phyloP scores from a whole-genome alignment of 768 basidiomycete species.

The Dioszegia aurantiaca region DNA sequence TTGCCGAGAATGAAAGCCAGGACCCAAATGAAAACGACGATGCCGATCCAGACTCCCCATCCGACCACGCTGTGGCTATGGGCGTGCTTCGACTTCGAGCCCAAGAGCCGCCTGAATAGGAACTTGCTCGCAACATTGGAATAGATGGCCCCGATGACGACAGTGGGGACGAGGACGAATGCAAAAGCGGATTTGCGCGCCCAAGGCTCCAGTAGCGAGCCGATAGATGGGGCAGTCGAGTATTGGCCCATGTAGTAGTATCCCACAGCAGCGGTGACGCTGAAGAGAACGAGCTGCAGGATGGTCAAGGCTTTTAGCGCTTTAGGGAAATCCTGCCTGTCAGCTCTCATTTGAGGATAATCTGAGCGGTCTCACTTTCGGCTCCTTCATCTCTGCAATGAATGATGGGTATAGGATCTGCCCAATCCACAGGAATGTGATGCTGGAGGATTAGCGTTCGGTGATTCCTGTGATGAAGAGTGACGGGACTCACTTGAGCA shows the following conservation, averaged over 20 bases:
- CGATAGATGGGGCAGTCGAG: conserved; percentile 42
- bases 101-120: conserved; percentile 41
- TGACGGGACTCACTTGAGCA: conserved; percentile 35
- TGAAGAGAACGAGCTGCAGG: conserved; percentile 39
- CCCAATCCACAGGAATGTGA: conserved; percentile 46
- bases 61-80: conserved; percentile 39
- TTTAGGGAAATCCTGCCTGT: conserved; percentile 46
- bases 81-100: conserved; percentile 26
- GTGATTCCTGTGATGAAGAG: neutral
- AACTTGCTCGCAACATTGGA: conserved; percentile 44
- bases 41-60: conserved; percentile 41
- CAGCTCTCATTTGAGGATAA: too few relatives aligned
- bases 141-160: conserved; percentile 45
- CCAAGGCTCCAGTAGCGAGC: conserved; percentile 43
- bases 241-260: conserved; percentile 46
- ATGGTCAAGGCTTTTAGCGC: conserved; percentile 40
- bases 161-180: conserved; percentile 44
- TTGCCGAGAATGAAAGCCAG: conserved; percentile 40
- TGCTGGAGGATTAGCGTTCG: conserved; percentile 26
- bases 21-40: conserved; percentile 39
- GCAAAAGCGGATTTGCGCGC: conserved; percentile 42
- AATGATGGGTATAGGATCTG: conserved; percentile 48
- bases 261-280: conserved; percentile 40
- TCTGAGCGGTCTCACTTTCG: conserved; percentile 12
- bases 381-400: conserved; percentile 54